Evolutionary conservation across 148 eudicot species (phyloP), one percentile per base, ranked within the genome.

Genomic region (Nyssa sinensis): DNA sequence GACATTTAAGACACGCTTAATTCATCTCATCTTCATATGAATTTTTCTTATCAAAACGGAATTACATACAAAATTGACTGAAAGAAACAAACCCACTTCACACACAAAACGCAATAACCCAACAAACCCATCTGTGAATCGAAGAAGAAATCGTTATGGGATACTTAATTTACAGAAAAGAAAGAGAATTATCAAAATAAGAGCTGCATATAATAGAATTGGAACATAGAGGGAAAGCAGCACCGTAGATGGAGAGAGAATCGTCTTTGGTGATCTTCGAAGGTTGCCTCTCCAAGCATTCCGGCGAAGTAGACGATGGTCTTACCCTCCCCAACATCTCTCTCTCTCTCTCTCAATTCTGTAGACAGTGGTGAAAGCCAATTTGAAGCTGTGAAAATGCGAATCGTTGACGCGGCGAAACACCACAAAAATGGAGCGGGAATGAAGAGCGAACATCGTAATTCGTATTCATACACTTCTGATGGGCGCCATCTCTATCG

Each of bases 241-340:
- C 81, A 92, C 97, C 97, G 30, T 86, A 92, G 70, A 92, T 80
- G 55, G 97, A 90, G 73, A 90, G 90, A 75, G 93, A 90, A 76
- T 90, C 94, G 79, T 88, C 83, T 63, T 92, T 92, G 79, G 79
- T 78, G 79, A 87, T 75, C 83, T 92, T 92, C 19, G 86, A 65
- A 81, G 86, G 76, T 0, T 79, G 74, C 7, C 89, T 80, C 81
- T 92, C 94, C 74, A 88, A 74, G 49, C 57, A 79, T 71, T 86
- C 91, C 30, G 83, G 77, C 13, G 90, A 76, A 37, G 78, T 77
- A 19, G 97, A 78, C 61, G 94, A 72, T 23, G 88, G 59, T 70
- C 97, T 76, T 25, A 90, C 78, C 39, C 88, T 80, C 31, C 97
- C 97, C 33, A 90, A 81, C 97, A 92, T 88, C 32, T 62, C 73